A percentile compares a stretch with the other conserved stretches of the same genome.
Evolutionary conservation across 208 protist genomes (phyloP).

Genomic region (Herpetomonas samuelpessoai): DNA sequence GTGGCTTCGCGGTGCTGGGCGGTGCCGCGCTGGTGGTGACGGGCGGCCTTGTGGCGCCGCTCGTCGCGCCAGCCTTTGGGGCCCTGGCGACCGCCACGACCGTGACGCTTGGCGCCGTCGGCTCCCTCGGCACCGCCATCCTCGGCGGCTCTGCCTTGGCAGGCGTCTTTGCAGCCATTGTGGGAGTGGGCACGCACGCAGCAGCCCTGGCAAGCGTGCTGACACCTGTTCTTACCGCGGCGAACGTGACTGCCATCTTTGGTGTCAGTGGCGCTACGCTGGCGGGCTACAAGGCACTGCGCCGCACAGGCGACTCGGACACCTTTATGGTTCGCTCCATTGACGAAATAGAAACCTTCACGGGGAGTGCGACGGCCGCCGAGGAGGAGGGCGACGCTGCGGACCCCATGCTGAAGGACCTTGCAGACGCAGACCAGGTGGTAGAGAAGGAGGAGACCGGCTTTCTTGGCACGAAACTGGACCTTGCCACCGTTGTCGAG

Average conservation of each 20-base stretch:
- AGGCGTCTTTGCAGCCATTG: constrained; percentile 39
- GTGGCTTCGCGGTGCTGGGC: constrained; percentile 66
- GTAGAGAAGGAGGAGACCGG: constrained; percentile 6
- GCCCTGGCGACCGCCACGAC: constrained; percentile 44
- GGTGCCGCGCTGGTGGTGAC: constrained; percentile 61
- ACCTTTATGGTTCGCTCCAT: constrained; percentile 64
- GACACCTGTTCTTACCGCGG: constrained; percentile 59
- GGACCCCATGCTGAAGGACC: constrained; percentile 8
- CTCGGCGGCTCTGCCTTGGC: constrained; percentile 51
- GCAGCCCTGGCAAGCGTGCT: constrained; percentile 57
- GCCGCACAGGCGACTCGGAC: constrained; percentile 61
- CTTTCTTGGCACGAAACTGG: constrained; percentile 12
- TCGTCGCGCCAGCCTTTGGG: constrained; percentile 59
- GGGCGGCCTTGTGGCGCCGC: constrained; percentile 67
- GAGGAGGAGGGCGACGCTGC: constrained; percentile 1
- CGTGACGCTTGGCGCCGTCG: constrained; percentile 50
- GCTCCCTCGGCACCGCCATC: constrained; percentile 42
- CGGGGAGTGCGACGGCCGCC: background rate
- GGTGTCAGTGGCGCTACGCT: constrained; percentile 66
- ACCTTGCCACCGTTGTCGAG: constrained; percentile 48
- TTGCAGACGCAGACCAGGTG: constrained; percentile 12
- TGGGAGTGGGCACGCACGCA: constrained; percentile 69
- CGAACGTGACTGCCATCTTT: constrained; percentile 72
- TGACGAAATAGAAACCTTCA: constrained; percentile 62
- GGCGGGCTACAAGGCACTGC: constrained; percentile 68